Base-by-base conservation (phyloP, 805 yeast species). In the Hyphopichia homilentoma region DNA sequence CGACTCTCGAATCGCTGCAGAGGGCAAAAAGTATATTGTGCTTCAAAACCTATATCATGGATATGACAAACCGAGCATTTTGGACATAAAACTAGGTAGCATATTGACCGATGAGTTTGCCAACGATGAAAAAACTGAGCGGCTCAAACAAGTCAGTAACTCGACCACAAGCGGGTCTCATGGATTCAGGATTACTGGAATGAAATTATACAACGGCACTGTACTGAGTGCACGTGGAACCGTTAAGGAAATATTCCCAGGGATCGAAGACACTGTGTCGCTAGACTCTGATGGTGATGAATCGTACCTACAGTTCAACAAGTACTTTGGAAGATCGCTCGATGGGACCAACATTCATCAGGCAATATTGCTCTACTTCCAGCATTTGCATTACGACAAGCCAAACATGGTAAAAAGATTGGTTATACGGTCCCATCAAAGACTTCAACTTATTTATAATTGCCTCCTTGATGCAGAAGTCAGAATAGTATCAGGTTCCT, bases 81-180 rank as follows among this genome's bases (percentile, higher is more conserved):
- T 90, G 40, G 98, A 90, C 53, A 75, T 90, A 29, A 90, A 90
- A 52, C 64, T 90, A 3, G 98, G 98, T 0, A 56, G 77, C 5
- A 50, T 69, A 7, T 59, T 90, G 22, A 77, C 81, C 45, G 97
- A 90, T 54, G 75, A 69, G 5, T 44, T 48, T 9, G 40, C 73
- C 3, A 50, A 43, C 0, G 43, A 48, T 5, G 95, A 77, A 18
- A 90, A 93, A 48, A 66, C 57, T 11, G 58, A 57, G 30, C 55
- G 97, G 25, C 59, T 90, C 48, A 61, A 57, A 18, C 57, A 67
- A 16, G 96, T 93, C 0, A 73, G 93, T 27, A 50, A 59, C 2
- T 36, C 61, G 0, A 90, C 97, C 1, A 90, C 97, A 0, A 81
- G 93, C 27, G 96, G 96, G 0, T 62, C 80, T 3, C 62, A 85